These are phyloP conservation scores for Multifurca ochricompacta DNA, from an alignment of 768 basidiomycete species.

Conservation along the genomic window DNA sequence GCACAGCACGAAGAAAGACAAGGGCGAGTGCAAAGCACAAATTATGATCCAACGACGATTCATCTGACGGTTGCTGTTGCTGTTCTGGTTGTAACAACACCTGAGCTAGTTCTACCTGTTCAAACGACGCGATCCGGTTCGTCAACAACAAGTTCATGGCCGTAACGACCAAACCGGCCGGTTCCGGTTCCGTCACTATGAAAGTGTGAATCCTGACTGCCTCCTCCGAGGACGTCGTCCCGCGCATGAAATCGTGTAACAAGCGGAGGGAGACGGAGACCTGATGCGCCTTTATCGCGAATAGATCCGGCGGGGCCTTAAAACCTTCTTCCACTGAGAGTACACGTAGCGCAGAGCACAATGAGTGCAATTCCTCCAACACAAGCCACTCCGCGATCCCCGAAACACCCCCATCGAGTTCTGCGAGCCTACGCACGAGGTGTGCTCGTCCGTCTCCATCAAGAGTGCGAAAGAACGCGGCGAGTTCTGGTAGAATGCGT, in stretches of 20 bases:
- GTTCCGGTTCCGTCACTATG: conserved; percentile 37
- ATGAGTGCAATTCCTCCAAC: conserved; percentile 50
- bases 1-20: conserved; percentile 24
- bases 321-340: conserved; percentile 32
- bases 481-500: conserved; percentile 45
- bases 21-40: conserved; percentile 23
- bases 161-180: conserved; percentile 33
- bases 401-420: conserved; percentile 47
- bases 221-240: conserved; percentile 31
- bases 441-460: conserved; percentile 42
- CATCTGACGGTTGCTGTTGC: conserved; percentile 8
- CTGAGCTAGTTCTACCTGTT: conserved; percentile 38
- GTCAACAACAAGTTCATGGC: conserved; percentile 43
- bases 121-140: conserved; percentile 37
- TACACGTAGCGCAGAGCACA: conserved; percentile 49
- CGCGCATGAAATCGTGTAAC: conserved; percentile 37
- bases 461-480: conserved; percentile 46
- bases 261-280: conserved; percentile 44
- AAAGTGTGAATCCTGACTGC: conserved; percentile 36
- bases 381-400: conserved; percentile 67
- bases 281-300: conserved; percentile 40
- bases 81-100: conserved; percentile 24
- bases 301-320: conserved; percentile 25
- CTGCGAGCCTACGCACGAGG: conserved; percentile 46
- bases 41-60: conserved; percentile 25